phyloP scores from a whole-genome alignment of 208 protist species.

The Acanthamoeba healyi region DNA sequence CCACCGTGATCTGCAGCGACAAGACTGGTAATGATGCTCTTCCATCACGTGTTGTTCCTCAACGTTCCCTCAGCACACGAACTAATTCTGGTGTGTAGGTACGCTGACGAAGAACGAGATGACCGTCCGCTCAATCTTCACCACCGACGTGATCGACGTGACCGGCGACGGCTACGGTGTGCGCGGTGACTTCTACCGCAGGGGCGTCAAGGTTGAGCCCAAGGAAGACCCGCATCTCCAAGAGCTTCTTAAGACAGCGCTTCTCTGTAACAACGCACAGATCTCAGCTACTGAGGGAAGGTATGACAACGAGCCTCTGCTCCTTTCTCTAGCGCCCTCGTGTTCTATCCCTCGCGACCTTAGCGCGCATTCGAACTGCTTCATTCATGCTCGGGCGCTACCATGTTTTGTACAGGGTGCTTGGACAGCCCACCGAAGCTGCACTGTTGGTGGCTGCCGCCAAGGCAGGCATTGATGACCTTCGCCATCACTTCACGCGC shows the following conservation, averaged over 20 bases:
- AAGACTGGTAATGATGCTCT: conserved; percentile 99
- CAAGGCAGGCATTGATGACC: conserved; percentile 16
- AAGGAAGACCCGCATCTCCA: conserved; percentile 43
- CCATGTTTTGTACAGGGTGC: not conserved
- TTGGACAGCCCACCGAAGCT: conserved; percentile 19
- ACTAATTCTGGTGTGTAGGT: conserved; percentile 98
- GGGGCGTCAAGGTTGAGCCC: conserved; percentile 23
- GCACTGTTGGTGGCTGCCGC: conserved; percentile 50
- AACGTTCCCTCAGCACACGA: no score
- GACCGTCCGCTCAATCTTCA: conserved; percentile 91
- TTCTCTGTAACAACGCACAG: conserved; percentile 67
- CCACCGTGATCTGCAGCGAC: conserved; percentile 98
- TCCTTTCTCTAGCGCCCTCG: not conserved
- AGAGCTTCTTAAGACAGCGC: conserved; percentile 2
- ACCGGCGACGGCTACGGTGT: conserved; percentile 42
- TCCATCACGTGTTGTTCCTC: no score
- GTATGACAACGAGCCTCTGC: not conserved
- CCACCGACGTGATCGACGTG: conserved; percentile 51
- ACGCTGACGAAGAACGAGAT: conserved; percentile 98
- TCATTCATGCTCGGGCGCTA: no score
- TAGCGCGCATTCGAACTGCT: not conserved
- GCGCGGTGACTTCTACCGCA: conserved; percentile 72
- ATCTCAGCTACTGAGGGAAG: conserved; percentile 47
- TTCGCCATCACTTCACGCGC: not conserved
- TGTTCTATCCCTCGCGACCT: not conserved